Conservation (phyloP, 1,139 yeast genomes). For the Suhomyces guaymorum region DNA sequence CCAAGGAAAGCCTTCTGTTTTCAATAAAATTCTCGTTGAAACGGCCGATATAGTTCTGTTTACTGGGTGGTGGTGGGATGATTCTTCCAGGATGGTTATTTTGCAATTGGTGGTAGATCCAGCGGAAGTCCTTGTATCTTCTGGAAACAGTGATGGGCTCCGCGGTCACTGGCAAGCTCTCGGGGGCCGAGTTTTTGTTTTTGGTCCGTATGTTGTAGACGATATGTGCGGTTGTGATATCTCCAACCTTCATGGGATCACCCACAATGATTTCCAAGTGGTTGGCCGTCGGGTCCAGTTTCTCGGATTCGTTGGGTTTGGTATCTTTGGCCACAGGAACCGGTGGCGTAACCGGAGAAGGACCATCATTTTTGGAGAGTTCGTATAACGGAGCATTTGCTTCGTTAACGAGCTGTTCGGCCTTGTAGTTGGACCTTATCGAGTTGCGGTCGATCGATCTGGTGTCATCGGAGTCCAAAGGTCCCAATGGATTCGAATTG, state of each 20-base stretch:
- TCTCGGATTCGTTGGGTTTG: slow-evolving; percentile 9
- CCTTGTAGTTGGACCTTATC: slow-evolving; percentile 20
- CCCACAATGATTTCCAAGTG: slow-evolving; percentile 72
- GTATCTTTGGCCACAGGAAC: background rate
- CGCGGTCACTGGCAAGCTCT: slow-evolving; percentile 23
- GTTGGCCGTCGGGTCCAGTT: slow-evolving; percentile 12
- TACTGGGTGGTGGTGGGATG: slow-evolving; percentile 96
- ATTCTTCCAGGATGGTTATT: slow-evolving; percentile 86
- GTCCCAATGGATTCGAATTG: slow-evolving; percentile 38
- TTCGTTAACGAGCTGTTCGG: slow-evolving; percentile 24
- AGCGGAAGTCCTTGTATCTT: slow-evolving; percentile 77
- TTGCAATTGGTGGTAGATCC: slow-evolving; percentile 89
- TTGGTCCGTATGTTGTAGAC: slow-evolving; percentile 76
- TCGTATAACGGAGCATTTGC: slow-evolving; percentile 54
- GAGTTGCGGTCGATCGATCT: slow-evolving; percentile 19
- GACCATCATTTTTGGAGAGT: slow-evolving; percentile 23
- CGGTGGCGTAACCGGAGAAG: slow-evolving; percentile 10
- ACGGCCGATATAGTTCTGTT: slow-evolving; percentile 83
- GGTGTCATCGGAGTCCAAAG: slow-evolving; percentile 27
- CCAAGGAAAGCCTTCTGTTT: slow-evolving; percentile 80
- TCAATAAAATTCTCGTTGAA: slow-evolving; percentile 88
- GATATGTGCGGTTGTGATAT: slow-evolving; percentile 82
- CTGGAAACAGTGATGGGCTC: slow-evolving; percentile 58
- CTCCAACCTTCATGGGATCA: slow-evolving; percentile 92
- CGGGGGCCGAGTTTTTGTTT: slow-evolving; percentile 34